Base-by-base conservation (phyloP, 225 moss, liverwort and hornwort genomes). In the Asterella californica region DNA sequence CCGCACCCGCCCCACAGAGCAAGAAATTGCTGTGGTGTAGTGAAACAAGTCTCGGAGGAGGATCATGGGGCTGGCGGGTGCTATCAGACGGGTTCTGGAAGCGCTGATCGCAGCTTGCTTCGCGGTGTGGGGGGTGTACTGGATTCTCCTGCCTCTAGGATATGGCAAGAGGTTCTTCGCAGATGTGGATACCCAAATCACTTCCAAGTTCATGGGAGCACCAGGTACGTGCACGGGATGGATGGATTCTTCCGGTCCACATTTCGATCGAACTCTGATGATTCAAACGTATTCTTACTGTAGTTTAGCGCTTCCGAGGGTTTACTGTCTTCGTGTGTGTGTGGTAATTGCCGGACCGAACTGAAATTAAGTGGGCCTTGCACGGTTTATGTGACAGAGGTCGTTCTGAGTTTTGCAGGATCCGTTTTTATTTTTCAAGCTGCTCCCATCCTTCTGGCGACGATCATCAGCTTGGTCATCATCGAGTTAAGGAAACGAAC, bases 351-450 rank as follows among this genome's bases (percentile, higher is more conserved):
- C 2, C 5, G 52, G 52, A 1, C 12, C 52, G 52, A 52, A 52
- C 25, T 24, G n/a, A n/a, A n/a, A n/a, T 24, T 9, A 2, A n/a
- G 7, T 76, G n/a, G 29, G 7, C 32, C 0, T 33, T 19, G 22
- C 9, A 10, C 47, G 37, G 27, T 27, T 4, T 25, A 42, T 9
- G n/a, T 63, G 62, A 77, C 15, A 5, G 50, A 74, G 52, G 17
- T 10, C 46, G 10, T 15, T 27, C 47, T 77, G 77, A 1, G 33
- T n/a, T 63, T 29, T 64, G 48, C 78, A 79, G 83, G 83, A 9
- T 74, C 79, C 0, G 52, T 79, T 7, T 83, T 79, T 37, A 19
- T 79, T 9, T 78, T 83, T 54, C 79, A 79, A 66, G 73, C 74
- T 21, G 64, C 72, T 9, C 83, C 83, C 14, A 76, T 84, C 27